These are phyloP conservation scores for Coccomyxa subellipsoidea DNA, from an alignment of 163 green algal species.

Conservation along the genomic window DNA sequence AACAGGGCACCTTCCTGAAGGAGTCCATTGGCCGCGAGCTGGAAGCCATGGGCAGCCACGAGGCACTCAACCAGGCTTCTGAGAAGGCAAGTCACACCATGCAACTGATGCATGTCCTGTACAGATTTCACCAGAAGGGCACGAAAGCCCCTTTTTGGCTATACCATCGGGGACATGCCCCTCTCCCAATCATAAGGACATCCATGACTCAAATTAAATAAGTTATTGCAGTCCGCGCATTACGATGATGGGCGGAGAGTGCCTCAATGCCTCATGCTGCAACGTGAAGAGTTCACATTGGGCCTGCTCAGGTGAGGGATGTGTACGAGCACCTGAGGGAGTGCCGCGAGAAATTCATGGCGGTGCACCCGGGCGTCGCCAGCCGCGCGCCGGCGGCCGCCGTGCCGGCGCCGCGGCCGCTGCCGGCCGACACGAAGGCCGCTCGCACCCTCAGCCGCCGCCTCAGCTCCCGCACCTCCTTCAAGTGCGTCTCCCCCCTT, in stretches of 20 bases:
- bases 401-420: too few relatives aligned
- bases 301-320: neutral
- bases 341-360: neutral
- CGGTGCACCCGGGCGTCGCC: neutral
- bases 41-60: conserved; percentile 18
- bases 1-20: conserved; percentile 28
- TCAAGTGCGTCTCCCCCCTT: neutral
- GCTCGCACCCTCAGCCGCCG: neutral
- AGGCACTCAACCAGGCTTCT: conserved; percentile 1
- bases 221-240: too few relatives aligned
- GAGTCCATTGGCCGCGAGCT: conserved; percentile 17
- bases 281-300: neutral
- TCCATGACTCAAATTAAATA: too few relatives aligned
- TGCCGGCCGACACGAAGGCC: neutral
- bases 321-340: conserved; percentile 3
- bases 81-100: too few relatives aligned
- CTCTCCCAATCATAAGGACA: too few relatives aligned
- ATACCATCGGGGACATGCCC: too few relatives aligned
- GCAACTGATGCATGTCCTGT: too few relatives aligned
- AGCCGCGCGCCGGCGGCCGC: neutral
- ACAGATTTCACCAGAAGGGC: too few relatives aligned
- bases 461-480: neutral
- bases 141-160: too few relatives aligned
- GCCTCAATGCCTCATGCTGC: too few relatives aligned
- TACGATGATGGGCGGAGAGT: too few relatives aligned